Conservation (phyloP, 345 rosid genomes). For the Corymbia maculata region DNA sequence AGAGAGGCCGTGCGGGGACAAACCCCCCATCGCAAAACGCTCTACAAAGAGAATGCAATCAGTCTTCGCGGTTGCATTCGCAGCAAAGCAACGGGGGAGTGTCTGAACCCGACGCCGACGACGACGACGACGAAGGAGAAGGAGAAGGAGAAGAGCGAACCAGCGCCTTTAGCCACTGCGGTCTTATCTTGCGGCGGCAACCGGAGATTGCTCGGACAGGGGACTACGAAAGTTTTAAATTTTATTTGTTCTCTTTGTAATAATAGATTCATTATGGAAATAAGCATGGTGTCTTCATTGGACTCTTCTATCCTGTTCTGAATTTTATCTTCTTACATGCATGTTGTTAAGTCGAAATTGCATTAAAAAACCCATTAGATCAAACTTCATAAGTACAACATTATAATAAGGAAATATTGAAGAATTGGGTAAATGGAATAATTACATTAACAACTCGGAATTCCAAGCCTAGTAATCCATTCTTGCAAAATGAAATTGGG, state of each 20-base stretch:
- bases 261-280: neutral
- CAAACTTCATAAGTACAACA: neutral
- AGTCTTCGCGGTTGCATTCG: neutral
- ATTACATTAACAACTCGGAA: too few species aligned
- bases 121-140: neutral
- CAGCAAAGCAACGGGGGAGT: neutral
- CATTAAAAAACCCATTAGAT: neutral
- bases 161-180: neutral
- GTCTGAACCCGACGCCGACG: neutral
- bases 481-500: neutral
- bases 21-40: neutral
- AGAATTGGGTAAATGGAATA: neutral
- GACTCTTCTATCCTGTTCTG: neutral
- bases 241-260: neutral
- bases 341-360: neutral
- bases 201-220: neutral
- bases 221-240: neutral
- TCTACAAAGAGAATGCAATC: neutral
- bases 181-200: neutral
- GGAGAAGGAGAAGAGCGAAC: neutral
- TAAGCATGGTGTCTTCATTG: neutral
- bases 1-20: neutral
- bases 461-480: neutral
- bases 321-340: fast-evolving
- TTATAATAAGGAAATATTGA: neutral